phyloP scores from a whole-genome alignment of 345 rosid genomes.

The Moricandia arvensis region DNA sequence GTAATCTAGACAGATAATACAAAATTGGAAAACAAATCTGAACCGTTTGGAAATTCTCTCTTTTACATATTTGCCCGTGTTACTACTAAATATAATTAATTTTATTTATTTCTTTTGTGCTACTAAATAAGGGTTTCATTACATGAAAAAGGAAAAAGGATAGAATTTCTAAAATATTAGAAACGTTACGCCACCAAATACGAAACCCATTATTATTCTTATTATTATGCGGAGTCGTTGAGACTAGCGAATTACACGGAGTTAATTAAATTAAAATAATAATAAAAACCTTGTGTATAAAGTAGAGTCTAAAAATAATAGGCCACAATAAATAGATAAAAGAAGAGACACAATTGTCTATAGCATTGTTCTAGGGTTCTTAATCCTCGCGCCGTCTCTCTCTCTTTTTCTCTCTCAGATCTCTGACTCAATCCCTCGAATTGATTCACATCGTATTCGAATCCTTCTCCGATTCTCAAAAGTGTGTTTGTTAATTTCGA shows the following conservation, averaged over 20 bases:
- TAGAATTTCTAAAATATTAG: neutral
- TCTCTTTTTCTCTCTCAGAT: neutral
- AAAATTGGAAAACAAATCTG: neutral
- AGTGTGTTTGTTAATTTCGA: neutral
- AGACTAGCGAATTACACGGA: conserved; percentile 2
- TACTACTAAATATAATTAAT: neutral
- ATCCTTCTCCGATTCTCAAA: neutral
- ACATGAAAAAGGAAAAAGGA: neutral
- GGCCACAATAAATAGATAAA: neutral
- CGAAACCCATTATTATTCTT: neutral
- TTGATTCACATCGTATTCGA: neutral
- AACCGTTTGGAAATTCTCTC: no score
- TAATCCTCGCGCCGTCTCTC: conserved; percentile 3
- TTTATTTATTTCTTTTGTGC: neutral
- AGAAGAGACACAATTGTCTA: neutral
- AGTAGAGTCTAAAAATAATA: neutral
- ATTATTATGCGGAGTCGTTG: neutral
- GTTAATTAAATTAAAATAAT: neutral
- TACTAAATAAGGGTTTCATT: neutral
- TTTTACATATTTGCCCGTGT: neutral
- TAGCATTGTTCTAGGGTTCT: conserved; percentile 10
- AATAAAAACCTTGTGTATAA: neutral
- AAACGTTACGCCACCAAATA: conserved; percentile 16
- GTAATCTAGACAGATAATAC: neutral
- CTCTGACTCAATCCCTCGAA: neutral